Evolutionary conservation across 164 flowering plant species (phyloP).

Genomic region (Litsea cubeba): DNA sequence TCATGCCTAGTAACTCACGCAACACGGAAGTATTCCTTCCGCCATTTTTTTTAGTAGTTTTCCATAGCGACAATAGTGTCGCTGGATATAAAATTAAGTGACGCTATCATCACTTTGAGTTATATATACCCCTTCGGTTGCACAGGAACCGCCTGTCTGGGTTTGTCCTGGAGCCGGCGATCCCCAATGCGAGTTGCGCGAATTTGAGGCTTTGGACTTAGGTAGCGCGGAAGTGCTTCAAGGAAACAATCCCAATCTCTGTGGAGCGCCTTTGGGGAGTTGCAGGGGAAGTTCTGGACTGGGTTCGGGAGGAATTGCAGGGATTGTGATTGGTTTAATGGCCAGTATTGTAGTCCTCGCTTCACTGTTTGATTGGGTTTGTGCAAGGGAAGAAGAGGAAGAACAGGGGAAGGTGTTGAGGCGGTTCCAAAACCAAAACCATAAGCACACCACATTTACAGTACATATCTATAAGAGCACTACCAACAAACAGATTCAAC

Average conservation of each 20-base stretch:
- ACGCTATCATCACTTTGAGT: too few relatives aligned
- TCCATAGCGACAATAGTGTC: too few relatives aligned
- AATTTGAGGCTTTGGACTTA: slow-evolving; percentile 64
- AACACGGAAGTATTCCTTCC: too few relatives aligned
- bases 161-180: slow-evolving; percentile 60
- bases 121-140: slow-evolving; percentile 33
- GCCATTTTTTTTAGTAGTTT: too few relatives aligned
- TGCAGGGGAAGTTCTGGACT: slow-evolving; percentile 55
- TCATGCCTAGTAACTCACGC: too few relatives aligned
- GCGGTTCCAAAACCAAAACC: slow-evolving; percentile 8
- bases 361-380: slow-evolving; percentile 76
- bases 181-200: slow-evolving; percentile 68
- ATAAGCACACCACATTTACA: slow-evolving; percentile 21
- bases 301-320: slow-evolving; percentile 87
- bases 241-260: slow-evolving; percentile 72
- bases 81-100: too few relatives aligned
- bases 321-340: slow-evolving; percentile 90
- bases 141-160: slow-evolving; percentile 70
- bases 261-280: slow-evolving; percentile 62
- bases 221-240: slow-evolving; percentile 61
- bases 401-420: slow-evolving; percentile 42
- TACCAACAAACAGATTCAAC: slow-evolving; percentile 20
- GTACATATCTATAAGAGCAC: slow-evolving; percentile 28
- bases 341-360: slow-evolving; percentile 73
- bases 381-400: slow-evolving; percentile 71